Base-by-base conservation (phyloP, 768 basidiomycete species). In the Cystobasidiopsis lactophilus region DNA sequence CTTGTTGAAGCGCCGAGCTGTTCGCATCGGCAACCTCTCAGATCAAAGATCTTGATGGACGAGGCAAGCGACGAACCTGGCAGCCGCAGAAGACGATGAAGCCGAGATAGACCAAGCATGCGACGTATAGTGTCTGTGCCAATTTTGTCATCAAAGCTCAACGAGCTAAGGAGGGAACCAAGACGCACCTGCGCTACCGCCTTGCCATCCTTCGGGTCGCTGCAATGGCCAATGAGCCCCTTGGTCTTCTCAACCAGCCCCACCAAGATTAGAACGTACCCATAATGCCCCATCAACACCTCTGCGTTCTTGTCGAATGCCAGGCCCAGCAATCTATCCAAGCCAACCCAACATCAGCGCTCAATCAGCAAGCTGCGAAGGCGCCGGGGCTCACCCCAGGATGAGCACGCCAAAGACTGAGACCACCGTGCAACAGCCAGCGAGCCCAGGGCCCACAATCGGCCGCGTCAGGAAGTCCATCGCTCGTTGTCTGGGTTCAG, bases 31-130 rank as follows among this genome's bases (percentile, higher is more conserved):
- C 13, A 43, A 19, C 13, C 19, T 43, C 41, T 29, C 23, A 21
- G 45, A 26, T 26, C 14, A 9, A 47, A 9, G 5, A n/a, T 10
- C 26, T 23, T 4, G 45, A 26, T 26, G 23, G 18, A 26, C 19
- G n/a, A 43, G n/a, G 24, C 37, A 38, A 19, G 7, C 9, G 19
- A 43, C 45, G 18, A 10, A 47, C 45, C 45, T 47, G 45, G 30
- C 45, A 47, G 21, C 45, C 45, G 30, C 45, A 47, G 24, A 47
- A 47, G n/a, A 47, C 26, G 5, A 47, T 13, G 45, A 47, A 47
- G 30, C 24, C 45, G 14, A 30, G 14, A n/a, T 47, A 47, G 24
- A 47, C 45, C 5, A n/a, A 14, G 14, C 24, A 23, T 9, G 45
- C 45, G 24, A 16, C 45, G 45, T 27, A 47, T 10, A 47, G 29